Evolutionary conservation across 345 rosid genomes (phyloP).

Genomic region (Adansonia digitata): DNA sequence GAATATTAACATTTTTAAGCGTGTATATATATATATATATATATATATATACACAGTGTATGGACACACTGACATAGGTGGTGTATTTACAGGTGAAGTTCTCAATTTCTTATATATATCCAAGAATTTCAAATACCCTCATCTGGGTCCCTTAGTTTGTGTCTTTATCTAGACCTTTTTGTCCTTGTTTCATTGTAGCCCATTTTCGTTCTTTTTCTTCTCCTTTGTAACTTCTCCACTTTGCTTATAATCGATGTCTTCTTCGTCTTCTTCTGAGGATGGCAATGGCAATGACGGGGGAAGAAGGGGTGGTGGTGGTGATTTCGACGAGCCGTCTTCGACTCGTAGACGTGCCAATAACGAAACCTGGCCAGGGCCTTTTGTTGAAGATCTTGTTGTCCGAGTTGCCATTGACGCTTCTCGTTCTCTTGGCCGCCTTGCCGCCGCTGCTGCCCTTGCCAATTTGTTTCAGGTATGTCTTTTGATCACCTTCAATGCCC

Average conservation of each 20-base stretch:
- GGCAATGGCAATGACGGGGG: constrained; percentile 24
- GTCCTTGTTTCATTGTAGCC: constrained; percentile 44
- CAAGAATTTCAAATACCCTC: constrained; percentile 14
- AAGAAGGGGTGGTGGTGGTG: constrained; percentile 29
- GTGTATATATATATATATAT: not conserved
- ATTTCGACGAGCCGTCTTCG: constrained; percentile 58
- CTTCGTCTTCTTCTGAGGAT: constrained; percentile 28
- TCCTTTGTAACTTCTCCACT: constrained; percentile 10
- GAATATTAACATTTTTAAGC: not conserved
- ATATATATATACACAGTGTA: not conserved
- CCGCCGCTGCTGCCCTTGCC: constrained; percentile 67
- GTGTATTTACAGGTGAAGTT: not conserved
- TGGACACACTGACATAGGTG: too few species aligned
- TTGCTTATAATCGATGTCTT: constrained; percentile 22
- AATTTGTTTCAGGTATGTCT: constrained; percentile 65
- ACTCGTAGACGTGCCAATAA: constrained; percentile 44
- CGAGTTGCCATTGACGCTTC: constrained; percentile 67
- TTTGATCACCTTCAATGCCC: not conserved
- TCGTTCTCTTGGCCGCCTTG: constrained; percentile 49
- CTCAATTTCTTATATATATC: not conserved
- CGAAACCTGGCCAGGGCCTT: constrained; percentile 93
- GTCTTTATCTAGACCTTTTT: constrained; percentile 70
- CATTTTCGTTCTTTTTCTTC: constrained; percentile 12
- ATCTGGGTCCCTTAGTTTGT: constrained; percentile 61
- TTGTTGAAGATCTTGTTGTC: constrained; percentile 75